These are phyloP conservation scores for Neonectria hederae DNA, from an alignment of 2,329 filamentous ascomycete genomes.

Conservation along the genomic window DNA sequence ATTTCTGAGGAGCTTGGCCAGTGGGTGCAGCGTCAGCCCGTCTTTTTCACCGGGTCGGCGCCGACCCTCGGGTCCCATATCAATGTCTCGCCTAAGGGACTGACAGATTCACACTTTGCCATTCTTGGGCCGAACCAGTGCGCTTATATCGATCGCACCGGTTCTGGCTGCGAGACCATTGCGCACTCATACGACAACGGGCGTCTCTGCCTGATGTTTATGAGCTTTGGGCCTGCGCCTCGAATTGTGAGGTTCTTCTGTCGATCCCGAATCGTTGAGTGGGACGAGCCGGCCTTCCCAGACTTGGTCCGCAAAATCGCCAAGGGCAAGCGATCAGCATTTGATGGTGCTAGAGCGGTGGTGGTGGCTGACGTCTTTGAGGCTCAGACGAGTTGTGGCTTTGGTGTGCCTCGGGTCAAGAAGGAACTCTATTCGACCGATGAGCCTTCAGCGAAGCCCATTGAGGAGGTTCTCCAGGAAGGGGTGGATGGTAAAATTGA, in stretches of 20 bases:
- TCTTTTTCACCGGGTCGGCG: constrained; percentile 81
- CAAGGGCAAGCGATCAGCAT: constrained; percentile 48
- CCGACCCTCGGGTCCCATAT: constrained; percentile 74
- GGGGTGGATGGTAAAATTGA: constrained; percentile 40
- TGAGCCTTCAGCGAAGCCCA: constrained; percentile 29
- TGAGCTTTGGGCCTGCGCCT: constrained; percentile 67
- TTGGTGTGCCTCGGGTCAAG: constrained; percentile 65
- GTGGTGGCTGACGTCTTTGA: constrained; percentile 70
- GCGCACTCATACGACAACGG: constrained; percentile 81
- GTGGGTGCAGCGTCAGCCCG: constrained; percentile 73
- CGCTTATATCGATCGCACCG: constrained; percentile 78
- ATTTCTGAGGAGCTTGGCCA: constrained; percentile 64
- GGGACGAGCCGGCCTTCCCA: constrained; percentile 60
- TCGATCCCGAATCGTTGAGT: constrained; percentile 67
- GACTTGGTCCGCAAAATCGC: constrained; percentile 56
- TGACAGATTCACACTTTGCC: constrained; percentile 68
- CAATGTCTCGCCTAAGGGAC: constrained; percentile 81
- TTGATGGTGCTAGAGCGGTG: constrained; percentile 66
- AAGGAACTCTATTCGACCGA: constrained; percentile 50
- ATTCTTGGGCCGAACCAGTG: constrained; percentile 67
- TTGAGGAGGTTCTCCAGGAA: constrained; percentile 40
- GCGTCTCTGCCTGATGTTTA: constrained; percentile 79
- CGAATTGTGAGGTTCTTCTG: constrained; percentile 74
- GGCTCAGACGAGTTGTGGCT: constrained; percentile 74
- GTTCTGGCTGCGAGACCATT: constrained; percentile 80